Evolutionary conservation across 2,329 filamentous ascomycete genomes (phyloP).

Genomic region (Clathrospora elynae): DNA sequence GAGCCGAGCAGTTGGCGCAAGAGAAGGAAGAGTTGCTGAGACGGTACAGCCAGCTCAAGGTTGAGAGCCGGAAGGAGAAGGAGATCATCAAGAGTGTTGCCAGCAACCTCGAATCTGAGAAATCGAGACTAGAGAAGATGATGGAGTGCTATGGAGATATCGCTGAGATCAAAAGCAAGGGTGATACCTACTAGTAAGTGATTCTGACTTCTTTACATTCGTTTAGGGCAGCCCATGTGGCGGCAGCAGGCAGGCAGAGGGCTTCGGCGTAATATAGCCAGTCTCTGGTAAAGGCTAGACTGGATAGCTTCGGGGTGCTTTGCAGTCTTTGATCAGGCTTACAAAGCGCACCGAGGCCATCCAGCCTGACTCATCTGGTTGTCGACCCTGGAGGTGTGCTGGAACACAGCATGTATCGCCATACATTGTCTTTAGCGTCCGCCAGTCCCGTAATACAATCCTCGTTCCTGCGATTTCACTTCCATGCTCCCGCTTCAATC

Average conservation of each 20-base stretch:
- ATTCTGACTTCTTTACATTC: conserved; percentile 28
- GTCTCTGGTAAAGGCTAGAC: conserved; percentile 1
- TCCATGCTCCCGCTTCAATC: neutral
- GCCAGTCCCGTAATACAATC: conserved; percentile 13
- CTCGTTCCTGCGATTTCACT: conserved; percentile 1
- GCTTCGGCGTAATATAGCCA: neutral
- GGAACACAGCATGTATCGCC: conserved; percentile 16
- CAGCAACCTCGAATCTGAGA: conserved; percentile 50
- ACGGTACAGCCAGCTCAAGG: conserved; percentile 39
- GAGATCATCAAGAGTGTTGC: conserved; percentile 47
- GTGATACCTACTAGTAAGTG: conserved; percentile 54
- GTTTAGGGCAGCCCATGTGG: conserved; percentile 15
- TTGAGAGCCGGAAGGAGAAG: conserved; percentile 46
- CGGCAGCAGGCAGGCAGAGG: conserved; percentile 3
- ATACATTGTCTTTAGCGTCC: conserved; percentile 15
- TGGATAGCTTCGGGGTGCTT: conserved; percentile 6
- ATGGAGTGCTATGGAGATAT: conserved; percentile 51
- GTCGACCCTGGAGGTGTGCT: conserved; percentile 5
- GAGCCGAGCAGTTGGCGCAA: conserved; percentile 35
- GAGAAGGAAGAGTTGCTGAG: conserved; percentile 46
- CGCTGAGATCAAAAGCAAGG: conserved; percentile 52
- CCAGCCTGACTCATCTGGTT: conserved; percentile 18
- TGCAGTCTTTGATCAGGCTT: conserved; percentile 11
- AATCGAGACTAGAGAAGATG: conserved; percentile 50
- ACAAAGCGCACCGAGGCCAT: conserved; percentile 16